Conservation (phyloP, 768 basidiomycete species). For the Scleroderma bovista region DNA sequence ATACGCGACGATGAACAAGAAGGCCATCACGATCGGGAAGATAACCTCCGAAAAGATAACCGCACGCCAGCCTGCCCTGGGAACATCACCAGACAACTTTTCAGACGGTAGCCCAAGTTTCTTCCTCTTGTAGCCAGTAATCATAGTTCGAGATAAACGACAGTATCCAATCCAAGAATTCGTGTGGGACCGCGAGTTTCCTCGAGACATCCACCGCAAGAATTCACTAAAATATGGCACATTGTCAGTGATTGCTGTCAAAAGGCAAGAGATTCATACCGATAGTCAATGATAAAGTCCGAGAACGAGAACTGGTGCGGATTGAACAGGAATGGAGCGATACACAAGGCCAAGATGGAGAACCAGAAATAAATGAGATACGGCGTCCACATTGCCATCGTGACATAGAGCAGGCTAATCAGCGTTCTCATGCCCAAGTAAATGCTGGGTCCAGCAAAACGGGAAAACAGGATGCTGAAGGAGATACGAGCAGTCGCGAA, state of each 20-base stretch:
- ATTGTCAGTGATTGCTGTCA: neutral
- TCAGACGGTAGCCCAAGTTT: constrained; percentile 94
- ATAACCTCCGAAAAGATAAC: constrained; percentile 85
- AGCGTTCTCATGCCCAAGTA: constrained; percentile 94
- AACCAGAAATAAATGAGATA: constrained; percentile 98
- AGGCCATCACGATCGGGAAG: constrained; percentile 80
- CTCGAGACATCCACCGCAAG: constrained; percentile 97
- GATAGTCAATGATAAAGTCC: constrained; percentile 95
- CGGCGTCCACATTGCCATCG: constrained; percentile 85
- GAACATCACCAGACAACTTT: constrained; percentile 92
- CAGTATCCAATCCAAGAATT: constrained; percentile 99
- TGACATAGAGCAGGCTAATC: constrained; percentile 90
- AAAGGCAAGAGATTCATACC: constrained; percentile 38
- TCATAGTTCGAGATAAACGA: constrained; percentile 94
- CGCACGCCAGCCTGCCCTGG: constrained; percentile 88
- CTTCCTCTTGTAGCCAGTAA: constrained; percentile 99
- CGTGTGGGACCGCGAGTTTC: constrained; percentile 93
- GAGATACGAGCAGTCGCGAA: constrained; percentile 95
- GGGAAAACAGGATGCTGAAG: constrained; percentile 94
- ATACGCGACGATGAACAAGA: constrained; percentile 83
- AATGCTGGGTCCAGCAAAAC: constrained; percentile 97
- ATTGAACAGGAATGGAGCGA: constrained; percentile 98
- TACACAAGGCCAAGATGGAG: constrained; percentile 84
- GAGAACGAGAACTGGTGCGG: constrained; percentile 99
- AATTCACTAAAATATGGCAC: constrained; percentile 63